phyloP scores from a whole-genome alignment of 202 grass and related monocot species.

The Cymbopogon flexuosus region DNA sequence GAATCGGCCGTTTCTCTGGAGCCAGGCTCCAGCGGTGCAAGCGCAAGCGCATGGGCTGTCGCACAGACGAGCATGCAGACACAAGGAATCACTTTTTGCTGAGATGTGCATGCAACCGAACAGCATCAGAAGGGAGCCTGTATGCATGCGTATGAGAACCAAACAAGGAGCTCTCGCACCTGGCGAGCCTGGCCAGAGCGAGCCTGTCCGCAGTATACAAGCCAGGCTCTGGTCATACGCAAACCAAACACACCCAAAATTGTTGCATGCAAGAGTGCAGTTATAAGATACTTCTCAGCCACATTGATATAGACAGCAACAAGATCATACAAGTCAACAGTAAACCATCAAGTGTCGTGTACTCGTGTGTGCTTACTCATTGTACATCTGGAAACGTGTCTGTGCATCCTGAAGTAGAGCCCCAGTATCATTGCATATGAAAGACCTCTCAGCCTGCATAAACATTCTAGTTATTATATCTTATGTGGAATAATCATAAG shows the following conservation, averaged over 20 bases:
- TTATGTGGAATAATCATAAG: background rate
- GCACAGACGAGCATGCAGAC: no score
- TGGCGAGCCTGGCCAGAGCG: no score
- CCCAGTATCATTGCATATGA: slow-evolving; percentile 90
- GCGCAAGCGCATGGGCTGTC: no score
- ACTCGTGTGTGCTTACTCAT: slow-evolving; percentile 56
- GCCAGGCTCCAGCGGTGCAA: no score
- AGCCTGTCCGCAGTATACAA: no score
- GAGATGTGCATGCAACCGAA: no score
- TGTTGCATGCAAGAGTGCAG: background rate
- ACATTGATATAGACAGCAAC: slow-evolving; percentile 20
- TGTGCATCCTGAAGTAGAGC: slow-evolving; percentile 61
- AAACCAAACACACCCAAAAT: background rate
- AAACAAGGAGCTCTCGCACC: no score
- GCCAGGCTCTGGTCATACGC: no score
- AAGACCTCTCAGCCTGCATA: slow-evolving; percentile 78
- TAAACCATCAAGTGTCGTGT: background rate
- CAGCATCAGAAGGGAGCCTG: no score
- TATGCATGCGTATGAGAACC: no score
- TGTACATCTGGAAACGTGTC: slow-evolving; percentile 69
- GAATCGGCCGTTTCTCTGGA: no score
- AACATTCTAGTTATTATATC: slow-evolving; percentile 13
- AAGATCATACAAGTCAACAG: background rate
- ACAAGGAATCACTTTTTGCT: no score
- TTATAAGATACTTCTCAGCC: background rate